phyloP scores from a whole-genome alignment of 2,329 filamentous ascomycete genomes.

The Colletotrichum lindemuthianum region DNA sequence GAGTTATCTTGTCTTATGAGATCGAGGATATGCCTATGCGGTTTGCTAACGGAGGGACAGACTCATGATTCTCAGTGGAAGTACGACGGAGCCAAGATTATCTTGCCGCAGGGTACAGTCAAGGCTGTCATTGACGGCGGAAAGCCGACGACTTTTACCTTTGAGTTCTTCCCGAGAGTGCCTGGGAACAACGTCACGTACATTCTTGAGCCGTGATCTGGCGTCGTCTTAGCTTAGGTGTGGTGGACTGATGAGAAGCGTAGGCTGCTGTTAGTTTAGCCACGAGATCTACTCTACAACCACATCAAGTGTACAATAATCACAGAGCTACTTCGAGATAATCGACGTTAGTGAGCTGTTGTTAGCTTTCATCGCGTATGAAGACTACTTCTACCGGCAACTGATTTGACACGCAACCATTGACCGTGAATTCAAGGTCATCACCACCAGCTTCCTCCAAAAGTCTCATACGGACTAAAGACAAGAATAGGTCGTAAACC shows the following conservation, averaged over 20 bases:
- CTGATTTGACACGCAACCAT: too few species aligned
- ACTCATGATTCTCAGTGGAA: conserved; percentile 63
- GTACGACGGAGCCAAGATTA: conserved; percentile 57
- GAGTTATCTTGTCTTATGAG: conserved; percentile 29
- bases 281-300: too few species aligned
- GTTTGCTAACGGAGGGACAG: conserved; percentile 30
- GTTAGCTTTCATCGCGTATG: too few species aligned
- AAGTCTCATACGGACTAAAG: too few species aligned
- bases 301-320: too few species aligned
- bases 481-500: too few species aligned
- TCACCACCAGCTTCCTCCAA: too few species aligned
- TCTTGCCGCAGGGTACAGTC: conserved; percentile 56
- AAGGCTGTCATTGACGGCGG: conserved; percentile 57
- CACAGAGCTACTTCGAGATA: too few species aligned
- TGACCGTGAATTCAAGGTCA: too few species aligned
- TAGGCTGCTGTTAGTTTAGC: neutral
- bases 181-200: conserved; percentile 59
- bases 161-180: conserved; percentile 65
- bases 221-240: neutral
- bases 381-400: too few species aligned
- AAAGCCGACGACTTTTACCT: conserved; percentile 57
- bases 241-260: neutral
- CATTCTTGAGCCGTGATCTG: conserved; percentile 39
- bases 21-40: neutral
- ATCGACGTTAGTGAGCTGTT: too few species aligned